These are phyloP conservation scores for Saturnispora kantuleensis DNA, from an alignment of 805 yeast species.

Conservation along the genomic window DNA sequence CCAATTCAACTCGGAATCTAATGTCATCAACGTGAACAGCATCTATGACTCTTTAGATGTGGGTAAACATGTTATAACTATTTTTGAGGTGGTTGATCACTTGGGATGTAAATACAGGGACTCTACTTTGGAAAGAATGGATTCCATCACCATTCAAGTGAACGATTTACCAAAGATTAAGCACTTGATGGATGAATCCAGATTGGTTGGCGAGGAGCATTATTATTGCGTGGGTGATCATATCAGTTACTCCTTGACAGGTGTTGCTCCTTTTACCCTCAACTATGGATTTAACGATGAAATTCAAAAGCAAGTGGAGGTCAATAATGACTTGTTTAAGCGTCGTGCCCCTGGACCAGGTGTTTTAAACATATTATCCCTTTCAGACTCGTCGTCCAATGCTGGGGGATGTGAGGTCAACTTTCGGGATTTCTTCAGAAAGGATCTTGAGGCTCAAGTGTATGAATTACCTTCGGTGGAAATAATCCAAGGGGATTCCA, in stretches of 20 bases:
- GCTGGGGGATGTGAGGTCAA: slow-evolving; percentile 57
- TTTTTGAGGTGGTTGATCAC: slow-evolving; percentile 52
- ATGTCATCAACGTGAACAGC: slow-evolving; percentile 30
- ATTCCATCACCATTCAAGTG: slow-evolving; percentile 40
- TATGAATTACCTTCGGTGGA: slow-evolving; percentile 65
- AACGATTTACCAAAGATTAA: slow-evolving; percentile 69
- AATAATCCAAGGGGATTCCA: slow-evolving; percentile 65
- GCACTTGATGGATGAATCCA: slow-evolving; percentile 28
- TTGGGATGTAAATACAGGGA: slow-evolving; percentile 55
- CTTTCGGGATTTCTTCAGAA: slow-evolving; percentile 29
- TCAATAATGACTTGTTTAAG: slow-evolving; percentile 31
- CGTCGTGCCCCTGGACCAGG: slow-evolving; percentile 83
- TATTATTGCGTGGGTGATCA: slow-evolving; percentile 92
- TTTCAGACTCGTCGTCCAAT: slow-evolving; percentile 58
- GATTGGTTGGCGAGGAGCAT: slow-evolving; percentile 17
- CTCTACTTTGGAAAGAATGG: slow-evolving; percentile 23
- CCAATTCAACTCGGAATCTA: slow-evolving; percentile 33
- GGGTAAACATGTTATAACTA: slow-evolving; percentile 61
- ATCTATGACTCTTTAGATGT: slow-evolving; percentile 44
- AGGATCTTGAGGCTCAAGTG: slow-evolving; percentile 26
- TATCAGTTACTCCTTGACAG: slow-evolving; percentile 63
- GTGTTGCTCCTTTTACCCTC: slow-evolving; percentile 71
- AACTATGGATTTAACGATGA: slow-evolving; percentile 63
- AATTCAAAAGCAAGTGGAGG: slow-evolving; percentile 41
- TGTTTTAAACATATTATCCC: slow-evolving; percentile 49